Evolutionary conservation across 257 asterid species (phyloP), one percentile per base, ranked within the genome.

Genomic region (Solanum lignicaule): DNA sequence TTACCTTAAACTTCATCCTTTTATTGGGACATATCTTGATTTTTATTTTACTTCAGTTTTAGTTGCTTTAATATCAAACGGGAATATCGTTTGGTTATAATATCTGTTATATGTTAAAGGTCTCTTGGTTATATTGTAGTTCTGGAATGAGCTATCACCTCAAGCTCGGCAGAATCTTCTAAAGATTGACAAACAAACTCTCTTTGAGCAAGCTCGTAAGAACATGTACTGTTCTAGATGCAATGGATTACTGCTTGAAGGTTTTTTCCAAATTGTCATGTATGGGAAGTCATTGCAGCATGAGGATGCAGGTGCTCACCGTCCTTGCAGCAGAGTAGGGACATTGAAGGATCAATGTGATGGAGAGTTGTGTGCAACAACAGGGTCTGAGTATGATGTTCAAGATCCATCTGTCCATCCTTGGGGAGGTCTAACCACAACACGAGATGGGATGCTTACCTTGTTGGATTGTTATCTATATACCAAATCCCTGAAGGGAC

Each of bases 221-320:
- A 96, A 95, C 92, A 95, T 93, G 98, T 97, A 97, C 90, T 97
- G 99, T 88, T 96, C 99, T 68, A 93, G 99, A 90, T 97, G 99
- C 97, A 95, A 97, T 31, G 99, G 99, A 10, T 93, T 97, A 92
- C 88, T 97, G 90, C 98, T 97, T 74, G 99, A 97, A 94, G 99
- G 95, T 87, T 97, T 93, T 89, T 60, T 91, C 91, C 99, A 96
- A 93, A 96, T 96, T 95, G 95, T 94, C 89, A 92, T 95, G 95
- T 94, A 95, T 88, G 98, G 98, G 20, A 97, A 95, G 94, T 96
- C 99, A 73, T 87, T 92, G 91, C 97, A 92, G 89, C 99, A 94
- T 91, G 98, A 94, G 88, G 94, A 89, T 87, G 84, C 91, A 25
- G 92, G 90, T 69, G 89, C 83, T 16, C 90, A 88, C 85, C 91